Percentiles rank a stretch among this genome's conserved stretches.
phyloP scores from a whole-genome alignment of 2,329 filamentous ascomycete species.

The Colletotrichum cereale region DNA sequence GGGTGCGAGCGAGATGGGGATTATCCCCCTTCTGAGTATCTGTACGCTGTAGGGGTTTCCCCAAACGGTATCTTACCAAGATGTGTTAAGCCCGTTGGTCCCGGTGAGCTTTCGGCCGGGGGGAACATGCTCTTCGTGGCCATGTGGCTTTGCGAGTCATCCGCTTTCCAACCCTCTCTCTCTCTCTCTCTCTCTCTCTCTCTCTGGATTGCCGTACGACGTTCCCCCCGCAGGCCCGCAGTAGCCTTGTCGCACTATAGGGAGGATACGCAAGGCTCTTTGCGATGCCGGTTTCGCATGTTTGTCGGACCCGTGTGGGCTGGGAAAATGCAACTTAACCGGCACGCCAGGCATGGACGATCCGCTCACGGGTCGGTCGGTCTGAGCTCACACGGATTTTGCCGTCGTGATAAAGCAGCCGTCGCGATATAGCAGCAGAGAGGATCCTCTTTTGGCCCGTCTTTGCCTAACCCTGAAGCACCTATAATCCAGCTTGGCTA shows the following conservation, averaged over 20 bases:
- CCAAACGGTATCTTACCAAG: conserved; percentile 14
- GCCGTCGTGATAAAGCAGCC: conserved; percentile 20
- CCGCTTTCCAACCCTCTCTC: not conserved
- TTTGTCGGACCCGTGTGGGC: not conserved
- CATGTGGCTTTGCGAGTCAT: conserved; percentile 40
- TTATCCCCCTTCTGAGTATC: conserved; percentile 4
- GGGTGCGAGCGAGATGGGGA: conserved; percentile 4
- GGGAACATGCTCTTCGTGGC: conserved; percentile 21
- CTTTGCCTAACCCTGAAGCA: not conserved
- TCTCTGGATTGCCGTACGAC: conserved; percentile 16
- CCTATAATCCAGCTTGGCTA: not conserved
- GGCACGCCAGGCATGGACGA: conserved; percentile 3
- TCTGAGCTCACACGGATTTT: not conserved
- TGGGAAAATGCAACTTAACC: not conserved
- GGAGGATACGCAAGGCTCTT: conserved; percentile 12
- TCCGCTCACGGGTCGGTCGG: conserved; percentile 2
- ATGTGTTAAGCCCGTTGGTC: not conserved
- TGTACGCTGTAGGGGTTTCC: too few species aligned
- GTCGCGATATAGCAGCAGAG: conserved; percentile 10
- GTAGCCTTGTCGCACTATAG: conserved; percentile 10
- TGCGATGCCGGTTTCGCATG: conserved; percentile 18
- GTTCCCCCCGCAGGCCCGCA: conserved; percentile 26
- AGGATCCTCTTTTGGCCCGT: not conserved
- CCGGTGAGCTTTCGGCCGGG: conserved; percentile 15
- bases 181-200: not conserved